Conservation (phyloP, 768 basidiomycete species). For the Mycena albidolilacea region DNA sequence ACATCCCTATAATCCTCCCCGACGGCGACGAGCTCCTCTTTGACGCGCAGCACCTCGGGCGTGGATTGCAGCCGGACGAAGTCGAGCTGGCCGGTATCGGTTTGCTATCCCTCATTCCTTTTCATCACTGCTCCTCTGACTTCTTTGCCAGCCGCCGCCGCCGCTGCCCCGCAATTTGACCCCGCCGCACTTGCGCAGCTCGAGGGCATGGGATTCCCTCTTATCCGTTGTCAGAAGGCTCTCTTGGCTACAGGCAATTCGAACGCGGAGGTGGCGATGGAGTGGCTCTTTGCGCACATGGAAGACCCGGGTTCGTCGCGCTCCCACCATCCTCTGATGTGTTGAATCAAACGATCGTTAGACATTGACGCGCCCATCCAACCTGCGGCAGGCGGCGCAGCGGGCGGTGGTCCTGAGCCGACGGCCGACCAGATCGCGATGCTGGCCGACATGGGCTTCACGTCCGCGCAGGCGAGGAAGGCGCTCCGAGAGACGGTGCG, state of each 20-base stretch:
- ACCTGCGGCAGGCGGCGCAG: conserved; percentile 39
- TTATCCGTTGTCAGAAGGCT: conserved; percentile 89
- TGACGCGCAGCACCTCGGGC: conserved; percentile 72
- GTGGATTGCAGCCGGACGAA: conserved; percentile 81
- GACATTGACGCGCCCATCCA: conserved; percentile 90
- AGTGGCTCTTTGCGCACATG: conserved; percentile 96
- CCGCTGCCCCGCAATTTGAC: conserved; percentile 77
- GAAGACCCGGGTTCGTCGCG: conserved; percentile 84
- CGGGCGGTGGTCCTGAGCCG: conserved; percentile 65
- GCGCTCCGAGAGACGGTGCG: conserved; percentile 89
- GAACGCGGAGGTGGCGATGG: conserved; percentile 89
- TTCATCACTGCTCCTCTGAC: neutral
- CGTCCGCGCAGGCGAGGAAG: conserved; percentile 84
- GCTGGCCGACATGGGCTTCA: conserved; percentile 96
- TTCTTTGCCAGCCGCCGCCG: conserved; percentile 45
- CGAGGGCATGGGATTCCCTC: conserved; percentile 93
- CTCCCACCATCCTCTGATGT: neutral
- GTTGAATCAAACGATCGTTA: conserved; percentile 46
- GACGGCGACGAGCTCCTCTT: conserved; percentile 70
- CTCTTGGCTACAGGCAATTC: conserved; percentile 88
- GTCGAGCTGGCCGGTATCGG: conserved; percentile 74
- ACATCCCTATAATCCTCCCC: conserved; percentile 88
- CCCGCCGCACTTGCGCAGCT: conserved; percentile 81
- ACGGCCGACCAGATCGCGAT: conserved; percentile 78
- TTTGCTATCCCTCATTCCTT: conserved; percentile 41